Percentiles rank a stretch among this genome's conserved stretches.
These are phyloP conservation scores for Clathrospora elynae DNA, from an alignment of 2,329 filamentous ascomycete species.

Conservation along the genomic window DNA sequence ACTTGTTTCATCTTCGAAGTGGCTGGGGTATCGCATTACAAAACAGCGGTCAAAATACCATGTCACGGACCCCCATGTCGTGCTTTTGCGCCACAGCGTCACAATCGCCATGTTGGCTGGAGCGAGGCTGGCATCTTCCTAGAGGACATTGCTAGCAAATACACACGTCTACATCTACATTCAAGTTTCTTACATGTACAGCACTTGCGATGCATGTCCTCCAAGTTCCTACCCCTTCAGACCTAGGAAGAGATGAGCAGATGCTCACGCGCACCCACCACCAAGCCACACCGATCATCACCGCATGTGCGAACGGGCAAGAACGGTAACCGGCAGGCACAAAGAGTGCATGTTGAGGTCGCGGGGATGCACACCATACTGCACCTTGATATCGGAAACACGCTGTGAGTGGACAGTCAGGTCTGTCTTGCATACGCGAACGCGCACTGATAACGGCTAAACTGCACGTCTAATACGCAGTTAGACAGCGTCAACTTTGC, in stretches of 20 bases:
- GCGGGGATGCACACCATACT: conserved; percentile 15
- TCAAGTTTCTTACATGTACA: neutral
- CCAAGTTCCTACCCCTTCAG: too few relatives aligned
- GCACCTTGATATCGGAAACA: conserved; percentile 6
- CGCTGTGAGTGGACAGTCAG: conserved; percentile 4
- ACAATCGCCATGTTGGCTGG: too few relatives aligned
- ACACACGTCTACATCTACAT: neutral
- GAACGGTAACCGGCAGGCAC: conserved; percentile 9
- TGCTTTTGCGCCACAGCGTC: conserved; percentile 3
- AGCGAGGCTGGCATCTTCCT: conserved; percentile 3
- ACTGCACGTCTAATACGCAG: too few relatives aligned
- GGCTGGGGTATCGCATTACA: conserved; percentile 5
- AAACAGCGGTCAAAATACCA: conserved; percentile 17
- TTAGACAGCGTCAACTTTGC: neutral
- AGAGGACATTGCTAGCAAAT: neutral
- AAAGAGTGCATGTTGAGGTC: conserved; percentile 3
- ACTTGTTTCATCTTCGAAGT: neutral
- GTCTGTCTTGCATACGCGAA: conserved; percentile 12
- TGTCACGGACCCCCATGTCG: conserved; percentile 13
- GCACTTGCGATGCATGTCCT: too few relatives aligned
- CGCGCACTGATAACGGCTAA: conserved; percentile 14
- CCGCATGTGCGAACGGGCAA: conserved; percentile 1
- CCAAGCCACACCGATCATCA: conserved; percentile 14
- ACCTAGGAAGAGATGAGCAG: conserved; percentile 9
- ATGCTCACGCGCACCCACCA: conserved; percentile 12